These are phyloP conservation scores for Ilyonectria mors-panacis DNA, from an alignment of 2,329 filamentous ascomycete genomes.

Conservation along the genomic window DNA sequence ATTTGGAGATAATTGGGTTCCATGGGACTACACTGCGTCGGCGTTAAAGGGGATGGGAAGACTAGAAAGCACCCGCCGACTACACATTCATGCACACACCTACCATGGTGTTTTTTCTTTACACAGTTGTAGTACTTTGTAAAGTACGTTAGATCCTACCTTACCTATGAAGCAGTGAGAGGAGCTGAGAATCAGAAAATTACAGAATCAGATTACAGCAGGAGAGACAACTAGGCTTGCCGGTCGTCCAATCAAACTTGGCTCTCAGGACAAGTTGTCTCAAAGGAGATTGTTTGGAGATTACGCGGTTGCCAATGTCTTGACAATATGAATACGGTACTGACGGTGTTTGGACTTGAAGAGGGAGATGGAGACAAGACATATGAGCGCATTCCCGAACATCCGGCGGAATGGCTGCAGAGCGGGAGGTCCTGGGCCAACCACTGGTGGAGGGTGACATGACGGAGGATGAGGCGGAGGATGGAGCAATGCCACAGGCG, in stretches of 20 bases:
- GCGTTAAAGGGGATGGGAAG: constrained; percentile 16
- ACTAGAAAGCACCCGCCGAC: constrained; percentile 16
- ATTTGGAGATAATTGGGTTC: constrained; percentile 10
- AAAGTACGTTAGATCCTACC: neutral
- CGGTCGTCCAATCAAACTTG: neutral
- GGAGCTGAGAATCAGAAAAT: neutral
- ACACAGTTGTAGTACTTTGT: neutral
- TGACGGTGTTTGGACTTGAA: neutral
- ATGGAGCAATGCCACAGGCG: constrained; percentile 29
- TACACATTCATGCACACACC: constrained; percentile 22
- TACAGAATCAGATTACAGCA: neutral
- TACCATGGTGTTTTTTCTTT: constrained; percentile 10
- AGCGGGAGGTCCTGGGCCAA: constrained; percentile 21
- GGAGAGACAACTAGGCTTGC: neutral
- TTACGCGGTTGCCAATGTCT: constrained; percentile 4
- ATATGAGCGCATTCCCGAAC: constrained; percentile 20
- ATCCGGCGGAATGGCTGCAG: constrained; percentile 15
- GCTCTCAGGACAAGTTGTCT: neutral
- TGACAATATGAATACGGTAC: constrained; percentile 8
- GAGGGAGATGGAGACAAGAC: neutral
- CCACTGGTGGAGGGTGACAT: constrained; percentile 37
- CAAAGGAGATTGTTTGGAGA: neutral
- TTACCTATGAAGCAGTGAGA: neutral
- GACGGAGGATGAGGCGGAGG: constrained; percentile 10
- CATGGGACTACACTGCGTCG: constrained; percentile 2